Evolutionary conservation across 1,284 basidiomycete species (phyloP).

Genomic region (Ustilago hordei): DNA sequence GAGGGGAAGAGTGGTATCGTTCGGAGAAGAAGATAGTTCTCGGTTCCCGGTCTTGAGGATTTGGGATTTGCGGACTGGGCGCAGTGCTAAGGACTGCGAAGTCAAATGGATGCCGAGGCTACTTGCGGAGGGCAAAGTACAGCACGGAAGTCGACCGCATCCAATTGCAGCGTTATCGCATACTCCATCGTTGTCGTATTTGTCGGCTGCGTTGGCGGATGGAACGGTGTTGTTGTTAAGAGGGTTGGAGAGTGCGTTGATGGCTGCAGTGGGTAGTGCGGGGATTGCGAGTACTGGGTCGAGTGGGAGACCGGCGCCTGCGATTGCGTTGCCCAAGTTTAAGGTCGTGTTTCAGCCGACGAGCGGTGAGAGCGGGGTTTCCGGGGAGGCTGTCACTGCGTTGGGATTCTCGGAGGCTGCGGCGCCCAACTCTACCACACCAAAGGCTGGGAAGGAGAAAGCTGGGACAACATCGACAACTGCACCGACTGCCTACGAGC

Average conservation of each 20-base stretch:
- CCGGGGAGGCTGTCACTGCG: conserved; percentile 86
- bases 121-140: conserved; percentile 60
- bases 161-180: conserved; percentile 81
- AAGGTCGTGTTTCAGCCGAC: conserved; percentile 65
- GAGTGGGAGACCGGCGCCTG: conserved; percentile 28
- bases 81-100: conserved; percentile 12
- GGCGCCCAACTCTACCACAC: neutral
- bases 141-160: conserved; percentile 60
- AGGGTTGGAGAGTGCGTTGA: conserved; percentile 87
- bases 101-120: conserved; percentile 50
- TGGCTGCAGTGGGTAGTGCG: conserved; percentile 65
- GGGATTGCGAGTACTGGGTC: conserved; percentile 27
- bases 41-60: conserved; percentile 61
- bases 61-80: conserved; percentile 59
- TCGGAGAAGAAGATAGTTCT: conserved; percentile 57
- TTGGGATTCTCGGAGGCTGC: conserved; percentile 81
- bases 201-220: conserved; percentile 90
- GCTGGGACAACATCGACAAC: neutral
- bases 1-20: conserved; percentile 47
- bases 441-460: conserved; percentile 5
- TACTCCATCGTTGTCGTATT: conserved; percentile 82
- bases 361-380: conserved; percentile 22
- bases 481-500: conserved; percentile 23
- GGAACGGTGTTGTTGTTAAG: conserved; percentile 93
- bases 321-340: conserved; percentile 64